Evolutionary conservation across 1,284 basidiomycete species (phyloP).

Genomic region (Cutaneotrichosporon cavernicola): DNA sequence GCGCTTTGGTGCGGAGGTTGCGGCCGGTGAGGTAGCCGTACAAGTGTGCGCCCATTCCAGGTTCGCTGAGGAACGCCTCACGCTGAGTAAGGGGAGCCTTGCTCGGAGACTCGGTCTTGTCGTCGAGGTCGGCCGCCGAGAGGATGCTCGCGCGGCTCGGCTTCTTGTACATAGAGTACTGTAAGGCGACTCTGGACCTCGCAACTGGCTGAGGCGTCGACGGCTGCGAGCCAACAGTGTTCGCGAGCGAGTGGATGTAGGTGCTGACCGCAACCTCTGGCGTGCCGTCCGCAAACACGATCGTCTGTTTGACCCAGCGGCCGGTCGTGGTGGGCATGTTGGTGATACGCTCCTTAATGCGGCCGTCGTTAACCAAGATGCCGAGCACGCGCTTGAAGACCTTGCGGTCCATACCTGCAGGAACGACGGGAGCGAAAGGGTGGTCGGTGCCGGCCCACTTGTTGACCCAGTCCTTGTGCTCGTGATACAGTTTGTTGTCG

Average conservation of each 20-base stretch:
- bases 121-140: not conserved
- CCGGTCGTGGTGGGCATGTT: slow-evolving; percentile 40
- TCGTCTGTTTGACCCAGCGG: slow-evolving; percentile 31
- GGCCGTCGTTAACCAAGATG: slow-evolving; percentile 30
- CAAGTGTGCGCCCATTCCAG: slow-evolving; percentile 31
- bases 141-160: slow-evolving; percentile 8
- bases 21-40: slow-evolving; percentile 40
- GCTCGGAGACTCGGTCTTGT: slow-evolving; percentile 1
- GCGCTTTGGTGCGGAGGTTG: slow-evolving; percentile 29
- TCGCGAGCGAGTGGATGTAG: slow-evolving; percentile 34
- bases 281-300: slow-evolving; percentile 31
- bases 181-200: slow-evolving; percentile 14
- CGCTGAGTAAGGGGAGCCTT: slow-evolving; percentile 10
- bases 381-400: slow-evolving; percentile 31
- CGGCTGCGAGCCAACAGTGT: slow-evolving; percentile 7
- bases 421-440: slow-evolving; percentile 35
- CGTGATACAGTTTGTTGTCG: slow-evolving; percentile 30
- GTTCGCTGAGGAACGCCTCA: slow-evolving; percentile 32
- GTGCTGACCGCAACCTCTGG: slow-evolving; percentile 27
- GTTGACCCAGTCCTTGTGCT: slow-evolving; percentile 37
- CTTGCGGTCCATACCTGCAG: slow-evolving; percentile 41
- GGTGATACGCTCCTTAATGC: slow-evolving; percentile 36
- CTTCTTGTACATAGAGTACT: slow-evolving; percentile 24
- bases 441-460: slow-evolving; percentile 41
- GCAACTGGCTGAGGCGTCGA: slow-evolving; percentile 7